These are phyloP conservation scores for Wickerhamiella sergipiensis DNA, from an alignment of 805 yeast species.

Conservation along the genomic window DNA sequence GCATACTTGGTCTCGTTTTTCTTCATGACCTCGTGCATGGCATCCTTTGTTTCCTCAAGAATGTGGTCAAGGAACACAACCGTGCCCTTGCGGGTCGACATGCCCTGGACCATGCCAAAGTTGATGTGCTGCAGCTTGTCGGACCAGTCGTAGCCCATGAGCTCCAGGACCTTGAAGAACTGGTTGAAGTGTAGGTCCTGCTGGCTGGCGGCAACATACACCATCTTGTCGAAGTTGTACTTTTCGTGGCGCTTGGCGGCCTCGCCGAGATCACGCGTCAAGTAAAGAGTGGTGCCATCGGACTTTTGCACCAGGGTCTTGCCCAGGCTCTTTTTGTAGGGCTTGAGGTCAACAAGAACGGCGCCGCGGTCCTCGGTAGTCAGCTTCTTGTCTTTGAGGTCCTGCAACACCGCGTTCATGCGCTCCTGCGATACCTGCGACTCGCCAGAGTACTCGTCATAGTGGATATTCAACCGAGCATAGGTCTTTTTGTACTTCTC, in stretches of 20 bases:
- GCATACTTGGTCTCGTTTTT: slow-evolving; percentile 81
- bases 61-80: slow-evolving; percentile 95
- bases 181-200: slow-evolving; percentile 92
- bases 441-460: slow-evolving; percentile 88
- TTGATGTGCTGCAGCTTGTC: slow-evolving; percentile 65
- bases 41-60: slow-evolving; percentile 80
- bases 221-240: slow-evolving; percentile 85
- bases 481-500: slow-evolving; percentile 76
- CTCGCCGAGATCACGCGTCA: slow-evolving; percentile 95
- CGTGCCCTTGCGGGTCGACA: slow-evolving; percentile 97
- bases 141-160: slow-evolving; percentile 85
- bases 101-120: slow-evolving; percentile 96
- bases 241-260: slow-evolving; percentile 80
- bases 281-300: slow-evolving; percentile 87
- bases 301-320: slow-evolving; percentile 85
- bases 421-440: slow-evolving; percentile 72
- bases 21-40: slow-evolving; percentile 95
- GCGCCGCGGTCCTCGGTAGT: slow-evolving; percentile 87
- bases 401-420: slow-evolving; percentile 52
- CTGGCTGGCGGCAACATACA: slow-evolving; percentile 90
- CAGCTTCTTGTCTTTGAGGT: slow-evolving; percentile 53
- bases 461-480: slow-evolving; percentile 78
- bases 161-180: slow-evolving; percentile 83
- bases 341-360: slow-evolving; percentile 66
- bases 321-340: slow-evolving; percentile 81